These are phyloP conservation scores for Tausonia pullulans DNA, from an alignment of 1,284 basidiomycete genomes.

Conservation along the genomic window DNA sequence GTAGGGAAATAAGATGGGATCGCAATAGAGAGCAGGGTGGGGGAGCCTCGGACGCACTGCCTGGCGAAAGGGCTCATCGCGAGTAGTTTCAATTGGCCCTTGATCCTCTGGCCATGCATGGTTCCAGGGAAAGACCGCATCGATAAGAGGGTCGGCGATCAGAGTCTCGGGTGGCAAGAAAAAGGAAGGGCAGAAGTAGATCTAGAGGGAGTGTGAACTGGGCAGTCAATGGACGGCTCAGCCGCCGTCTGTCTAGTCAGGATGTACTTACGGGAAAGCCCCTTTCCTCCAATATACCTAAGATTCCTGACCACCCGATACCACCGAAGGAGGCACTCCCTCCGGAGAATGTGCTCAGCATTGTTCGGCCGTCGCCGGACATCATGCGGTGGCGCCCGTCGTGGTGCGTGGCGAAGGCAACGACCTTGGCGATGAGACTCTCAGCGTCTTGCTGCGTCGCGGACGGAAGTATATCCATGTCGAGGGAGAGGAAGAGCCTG, in stretches of 20 bases:
- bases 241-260: background rate
- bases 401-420: constrained; percentile 12
- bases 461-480: constrained; percentile 32
- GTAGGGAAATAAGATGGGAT: background rate
- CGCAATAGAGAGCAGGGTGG: background rate
- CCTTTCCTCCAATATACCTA: constrained; percentile 21
- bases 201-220: constrained; percentile 12
- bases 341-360: constrained; percentile 5
- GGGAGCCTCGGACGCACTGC: constrained; percentile 19
- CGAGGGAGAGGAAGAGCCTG: constrained; percentile 31
- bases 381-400: too few relatives aligned
- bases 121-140: constrained; percentile 34
- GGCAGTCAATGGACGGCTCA: background rate
- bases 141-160: constrained; percentile 24
- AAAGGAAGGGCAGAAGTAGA: constrained; percentile 34
- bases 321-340: background rate
- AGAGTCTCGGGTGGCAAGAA: constrained; percentile 30
- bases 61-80: constrained; percentile 28
- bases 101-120: constrained; percentile 31
- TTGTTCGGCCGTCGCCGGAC: too few relatives aligned
- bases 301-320: constrained; percentile 22
- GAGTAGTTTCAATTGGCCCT: constrained; percentile 20
- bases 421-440: constrained; percentile 20
- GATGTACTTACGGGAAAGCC: constrained; percentile 20
- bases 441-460: constrained; percentile 20